Conservation (phyloP, 164 flowering plant genomes). For the Dillenia turbinata region DNA sequence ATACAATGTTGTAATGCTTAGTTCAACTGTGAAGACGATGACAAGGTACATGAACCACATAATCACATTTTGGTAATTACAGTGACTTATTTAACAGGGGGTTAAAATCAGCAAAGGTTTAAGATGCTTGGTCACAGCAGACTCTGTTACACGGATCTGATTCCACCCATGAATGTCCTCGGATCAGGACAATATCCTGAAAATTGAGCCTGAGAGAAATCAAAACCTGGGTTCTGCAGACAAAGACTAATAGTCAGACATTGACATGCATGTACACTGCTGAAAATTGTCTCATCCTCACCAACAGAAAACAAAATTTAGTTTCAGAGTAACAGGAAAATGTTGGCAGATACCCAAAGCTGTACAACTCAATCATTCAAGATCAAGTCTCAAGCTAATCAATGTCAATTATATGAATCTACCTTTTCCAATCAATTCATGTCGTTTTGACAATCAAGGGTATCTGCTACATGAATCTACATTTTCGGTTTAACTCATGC, state of each 20-base stretch:
- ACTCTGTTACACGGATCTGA: constrained; percentile 40
- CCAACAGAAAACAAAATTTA: neutral
- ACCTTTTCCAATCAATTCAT: too few species aligned
- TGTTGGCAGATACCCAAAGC: neutral
- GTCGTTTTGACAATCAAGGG: too few species aligned
- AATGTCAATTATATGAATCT: too few species aligned
- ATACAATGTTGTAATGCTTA: too few species aligned
- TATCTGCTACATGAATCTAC: too few species aligned
- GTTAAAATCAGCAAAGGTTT: neutral
- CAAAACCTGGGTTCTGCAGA: constrained; percentile 96
- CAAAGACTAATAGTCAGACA: neutral
- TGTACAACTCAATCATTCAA: too few species aligned
- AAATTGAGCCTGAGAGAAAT: constrained; percentile 95
- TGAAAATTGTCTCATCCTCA: constrained; percentile 3
- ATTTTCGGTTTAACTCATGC: too few species aligned
- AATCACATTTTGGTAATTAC: too few species aligned
- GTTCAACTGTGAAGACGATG: too few species aligned
- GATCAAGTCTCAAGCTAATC: too few species aligned
- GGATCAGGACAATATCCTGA: constrained; percentile 90
- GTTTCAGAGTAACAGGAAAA: neutral
- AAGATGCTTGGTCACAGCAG: neutral
- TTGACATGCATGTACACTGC: too few species aligned
- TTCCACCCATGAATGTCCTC: constrained; percentile 95
- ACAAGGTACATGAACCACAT: neutral
- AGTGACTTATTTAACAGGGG: neutral